Percentiles rank a stretch among this genome's conserved stretches.
These are phyloP conservation scores for Phytophthora europaea DNA, from an alignment of 352 stramenopile genomes.

Conservation along the genomic window DNA sequence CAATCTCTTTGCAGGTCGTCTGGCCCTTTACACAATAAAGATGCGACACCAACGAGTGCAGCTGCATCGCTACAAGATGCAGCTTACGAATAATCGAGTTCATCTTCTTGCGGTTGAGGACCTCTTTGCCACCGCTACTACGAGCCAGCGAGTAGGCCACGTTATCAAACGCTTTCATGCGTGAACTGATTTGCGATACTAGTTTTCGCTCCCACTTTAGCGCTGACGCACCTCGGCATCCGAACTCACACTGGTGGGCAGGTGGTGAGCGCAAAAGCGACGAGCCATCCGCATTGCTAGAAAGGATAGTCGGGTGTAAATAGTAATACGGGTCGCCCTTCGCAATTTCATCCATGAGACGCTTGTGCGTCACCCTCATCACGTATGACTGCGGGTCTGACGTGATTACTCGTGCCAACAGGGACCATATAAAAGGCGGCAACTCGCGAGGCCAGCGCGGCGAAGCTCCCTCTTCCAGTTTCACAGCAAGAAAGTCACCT, in stretches of 20 bases:
- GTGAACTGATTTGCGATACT: slow-evolving; percentile 79
- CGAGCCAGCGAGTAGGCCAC: slow-evolving; percentile 78
- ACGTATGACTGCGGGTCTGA: slow-evolving; percentile 67
- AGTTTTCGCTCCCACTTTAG: slow-evolving; percentile 78
- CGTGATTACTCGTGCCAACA: slow-evolving; percentile 54
- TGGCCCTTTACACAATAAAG: slow-evolving; percentile 71
- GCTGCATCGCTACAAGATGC: slow-evolving; percentile 78
- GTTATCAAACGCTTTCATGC: slow-evolving; percentile 85
- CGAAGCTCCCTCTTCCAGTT: slow-evolving; percentile 34
- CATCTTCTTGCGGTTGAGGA: slow-evolving; percentile 84
- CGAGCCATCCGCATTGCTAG: slow-evolving; percentile 20
- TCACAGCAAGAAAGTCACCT: slow-evolving; percentile 38
- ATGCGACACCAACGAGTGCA: slow-evolving; percentile 78
- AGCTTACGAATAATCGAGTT: slow-evolving; percentile 87
- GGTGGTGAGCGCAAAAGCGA: slow-evolving; percentile 19
- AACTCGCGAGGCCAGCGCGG: slow-evolving; percentile 36
- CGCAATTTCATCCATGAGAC: slow-evolving; percentile 69
- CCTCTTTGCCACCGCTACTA: slow-evolving; percentile 59
- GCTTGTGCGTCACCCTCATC: slow-evolving; percentile 73
- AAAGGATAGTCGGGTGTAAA: slow-evolving; percentile 44
- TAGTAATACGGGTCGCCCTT: slow-evolving; percentile 84
- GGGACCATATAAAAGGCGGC: slow-evolving; percentile 46
- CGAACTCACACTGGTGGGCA: slow-evolving; percentile 56
- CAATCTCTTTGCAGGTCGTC: slow-evolving; percentile 59
- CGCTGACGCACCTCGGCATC: slow-evolving; percentile 55